A percentile compares a stretch with the other conserved stretches of the same genome.
Evolutionary conservation across 805 yeast species (phyloP).

Genomic region (Teunomyces lycoperdinae): DNA sequence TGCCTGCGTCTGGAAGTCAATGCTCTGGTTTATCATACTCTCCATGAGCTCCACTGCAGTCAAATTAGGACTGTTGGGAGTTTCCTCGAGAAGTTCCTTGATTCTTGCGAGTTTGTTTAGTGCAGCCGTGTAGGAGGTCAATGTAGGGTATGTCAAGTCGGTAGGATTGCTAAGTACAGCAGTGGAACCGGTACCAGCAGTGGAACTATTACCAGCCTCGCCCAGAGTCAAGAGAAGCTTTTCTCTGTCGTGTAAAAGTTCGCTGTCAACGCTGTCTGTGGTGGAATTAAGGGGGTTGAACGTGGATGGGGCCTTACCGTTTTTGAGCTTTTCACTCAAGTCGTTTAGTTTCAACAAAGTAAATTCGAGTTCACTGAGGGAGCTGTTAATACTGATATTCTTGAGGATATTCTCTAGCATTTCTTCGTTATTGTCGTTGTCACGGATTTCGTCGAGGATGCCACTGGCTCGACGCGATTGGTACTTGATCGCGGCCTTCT

Average conservation of each 20-base stretch:
- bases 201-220: neutral
- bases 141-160: neutral
- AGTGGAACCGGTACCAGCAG: neutral
- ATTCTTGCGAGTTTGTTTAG: neutral
- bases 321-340: slow-evolving; percentile 29
- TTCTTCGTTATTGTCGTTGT: neutral
- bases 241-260: neutral
- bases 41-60: neutral
- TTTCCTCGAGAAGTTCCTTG: neutral
- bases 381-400: slow-evolving; percentile 15
- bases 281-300: neutral
- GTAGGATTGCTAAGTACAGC: neutral
- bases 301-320: slow-evolving; percentile 12
- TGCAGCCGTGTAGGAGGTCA: neutral
- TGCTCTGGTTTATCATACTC: neutral
- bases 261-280: neutral
- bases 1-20: slow-evolving; percentile 1
- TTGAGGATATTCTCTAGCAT: neutral
- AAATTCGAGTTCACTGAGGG: slow-evolving; percentile 26
- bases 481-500: slow-evolving; percentile 19
- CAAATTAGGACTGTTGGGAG: neutral
- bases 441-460: slow-evolving; percentile 5
- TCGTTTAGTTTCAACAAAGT: slow-evolving; percentile 28
- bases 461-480: slow-evolving; percentile 8
- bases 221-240: neutral